Conservation (phyloP, 805 yeast species). For the Starmerella apicola region DNA sequence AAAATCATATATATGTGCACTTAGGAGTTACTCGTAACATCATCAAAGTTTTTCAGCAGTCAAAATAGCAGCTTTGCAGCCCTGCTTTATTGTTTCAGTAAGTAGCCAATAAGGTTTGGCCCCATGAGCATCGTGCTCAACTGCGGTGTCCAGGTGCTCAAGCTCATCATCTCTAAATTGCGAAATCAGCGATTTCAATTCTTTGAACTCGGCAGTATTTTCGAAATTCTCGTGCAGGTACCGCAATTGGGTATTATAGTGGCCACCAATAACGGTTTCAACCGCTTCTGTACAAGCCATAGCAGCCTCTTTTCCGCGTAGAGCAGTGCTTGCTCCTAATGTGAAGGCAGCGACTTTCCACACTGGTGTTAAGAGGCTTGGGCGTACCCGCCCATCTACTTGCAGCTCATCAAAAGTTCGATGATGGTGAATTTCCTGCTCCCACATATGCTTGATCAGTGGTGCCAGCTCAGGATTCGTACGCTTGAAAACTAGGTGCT, state of each 20-base stretch:
- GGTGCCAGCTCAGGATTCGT: slow-evolving; percentile 68
- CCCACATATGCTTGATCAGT: slow-evolving; percentile 91
- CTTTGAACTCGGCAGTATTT: slow-evolving; percentile 43
- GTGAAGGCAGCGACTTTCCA: slow-evolving; percentile 89
- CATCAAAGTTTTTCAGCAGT: slow-evolving; percentile 68
- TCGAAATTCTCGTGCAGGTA: slow-evolving; percentile 56
- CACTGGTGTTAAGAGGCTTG: slow-evolving; percentile 78
- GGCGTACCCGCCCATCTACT: slow-evolving; percentile 67
- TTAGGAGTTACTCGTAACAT: too few relatives aligned
- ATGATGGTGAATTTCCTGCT: slow-evolving; percentile 88
- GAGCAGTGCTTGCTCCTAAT: slow-evolving; percentile 77
- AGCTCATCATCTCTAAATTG: slow-evolving; percentile 86
- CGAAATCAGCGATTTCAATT: slow-evolving; percentile 50
- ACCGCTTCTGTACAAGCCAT: slow-evolving; percentile 99
- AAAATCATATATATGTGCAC: too few relatives aligned
- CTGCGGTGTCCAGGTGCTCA: slow-evolving; percentile 90
- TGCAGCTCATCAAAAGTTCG: slow-evolving; percentile 72
- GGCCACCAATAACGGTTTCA: slow-evolving; percentile 94
- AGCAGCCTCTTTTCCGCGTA: slow-evolving; percentile 86
- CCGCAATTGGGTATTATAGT: slow-evolving; percentile 82
- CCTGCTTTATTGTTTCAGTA: slow-evolving; percentile 73
- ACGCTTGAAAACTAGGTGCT: slow-evolving; percentile 58
- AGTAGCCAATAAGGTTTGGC: slow-evolving; percentile 86
- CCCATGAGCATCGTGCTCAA: slow-evolving; percentile 78
- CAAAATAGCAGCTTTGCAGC: slow-evolving; percentile 82